A percentile compares a stretch with the other conserved stretches of the same genome.
Conservation (phyloP, 2,329 filamentous ascomycete species). For the Magnaporthiopsis incrustans region DNA sequence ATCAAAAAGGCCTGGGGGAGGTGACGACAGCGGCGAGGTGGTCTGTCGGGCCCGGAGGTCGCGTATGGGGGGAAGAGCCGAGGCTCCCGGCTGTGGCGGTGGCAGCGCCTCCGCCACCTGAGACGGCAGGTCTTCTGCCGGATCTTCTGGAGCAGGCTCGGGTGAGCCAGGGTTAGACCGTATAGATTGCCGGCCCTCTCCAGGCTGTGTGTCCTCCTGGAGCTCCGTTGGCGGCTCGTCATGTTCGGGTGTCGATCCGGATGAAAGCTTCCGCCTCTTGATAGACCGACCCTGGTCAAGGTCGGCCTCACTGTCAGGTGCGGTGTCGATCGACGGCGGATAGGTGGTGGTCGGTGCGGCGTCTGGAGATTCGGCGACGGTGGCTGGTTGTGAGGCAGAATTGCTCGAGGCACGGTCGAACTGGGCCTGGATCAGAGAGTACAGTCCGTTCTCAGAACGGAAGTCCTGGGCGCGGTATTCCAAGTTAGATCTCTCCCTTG, state of each 20-base stretch:
- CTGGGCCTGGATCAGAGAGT: slow-evolving; percentile 62
- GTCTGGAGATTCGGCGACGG: no score
- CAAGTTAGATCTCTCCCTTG: slow-evolving; percentile 11
- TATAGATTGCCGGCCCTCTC: not conserved
- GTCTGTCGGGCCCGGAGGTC: not conserved
- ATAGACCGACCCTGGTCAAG: not conserved
- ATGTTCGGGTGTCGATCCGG: not conserved
- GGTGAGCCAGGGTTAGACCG: not conserved
- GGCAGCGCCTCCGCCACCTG: not conserved
- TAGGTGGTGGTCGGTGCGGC: not conserved
- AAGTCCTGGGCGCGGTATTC: slow-evolving; percentile 49
- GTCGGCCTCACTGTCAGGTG: not conserved
- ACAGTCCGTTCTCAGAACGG: slow-evolving; percentile 63
- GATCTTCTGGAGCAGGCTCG: not conserved
- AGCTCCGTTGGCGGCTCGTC: not conserved
- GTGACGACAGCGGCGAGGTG: slow-evolving; percentile 49
- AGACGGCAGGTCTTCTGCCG: not conserved
- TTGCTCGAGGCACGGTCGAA: slow-evolving; percentile 37
- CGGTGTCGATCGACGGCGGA: not conserved
- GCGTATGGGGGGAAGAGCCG: not conserved
- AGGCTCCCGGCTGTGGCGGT: slow-evolving; percentile 16
- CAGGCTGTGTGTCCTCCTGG: not conserved
- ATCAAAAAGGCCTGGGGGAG: slow-evolving; percentile 44
- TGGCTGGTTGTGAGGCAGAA: not conserved
- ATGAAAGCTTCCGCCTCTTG: not conserved